Base-by-base conservation (phyloP, 108 stramenopile genomes). In the Cyclotella atomus region DNA sequence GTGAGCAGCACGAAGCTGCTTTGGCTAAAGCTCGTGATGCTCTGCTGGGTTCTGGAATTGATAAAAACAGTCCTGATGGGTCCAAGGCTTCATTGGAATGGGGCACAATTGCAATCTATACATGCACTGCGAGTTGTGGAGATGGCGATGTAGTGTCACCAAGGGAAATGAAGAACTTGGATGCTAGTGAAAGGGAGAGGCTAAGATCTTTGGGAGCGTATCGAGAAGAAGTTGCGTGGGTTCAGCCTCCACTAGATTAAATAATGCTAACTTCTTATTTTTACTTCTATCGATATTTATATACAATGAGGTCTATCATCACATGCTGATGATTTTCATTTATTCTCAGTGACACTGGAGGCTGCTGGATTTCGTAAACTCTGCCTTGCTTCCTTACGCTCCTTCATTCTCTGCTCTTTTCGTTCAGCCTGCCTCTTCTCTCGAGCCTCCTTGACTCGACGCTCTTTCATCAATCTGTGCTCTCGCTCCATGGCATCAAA, bases 111-210 rank as follows among this genome's bases (percentile, higher is more conserved):
- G 81, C 87, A 3, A 73, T 95, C 10, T 95, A 87, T 65, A 92
- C 94, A 2, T 95, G 94, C 53, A 92, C 91, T 17, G 83, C 76
- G 2, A 91, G 90, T 63, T 95, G 94, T 72, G 89, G 89, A 16
- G 76, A 52, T 19, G 60, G 77, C 35, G 67, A 73, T n/a, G 55
- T 43, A 5, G 55, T 41, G 43, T 49, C 30, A 2, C 2, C 29
- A 17, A 67, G 64, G 6, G 67, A 67, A 52, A 43, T 62, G 0
- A 23, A 23, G 20, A 12, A 29, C 21, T 30, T 29, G 27, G 36
- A n/a, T 61, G 20, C 14, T 43, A 19, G 10, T 24, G 61, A 62
- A 10, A 62, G 44, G 38, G 61, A 44, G 21, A 41, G 61, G 44
- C 24, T 62, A 45, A 59, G 24, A 60, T 38, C 17, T 36, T 54